A percentile compares a stretch with the other conserved stretches of the same genome.
Evolutionary conservation across 768 basidiomycete genomes (phyloP).

Genomic region (Collybia mongolica): DNA sequence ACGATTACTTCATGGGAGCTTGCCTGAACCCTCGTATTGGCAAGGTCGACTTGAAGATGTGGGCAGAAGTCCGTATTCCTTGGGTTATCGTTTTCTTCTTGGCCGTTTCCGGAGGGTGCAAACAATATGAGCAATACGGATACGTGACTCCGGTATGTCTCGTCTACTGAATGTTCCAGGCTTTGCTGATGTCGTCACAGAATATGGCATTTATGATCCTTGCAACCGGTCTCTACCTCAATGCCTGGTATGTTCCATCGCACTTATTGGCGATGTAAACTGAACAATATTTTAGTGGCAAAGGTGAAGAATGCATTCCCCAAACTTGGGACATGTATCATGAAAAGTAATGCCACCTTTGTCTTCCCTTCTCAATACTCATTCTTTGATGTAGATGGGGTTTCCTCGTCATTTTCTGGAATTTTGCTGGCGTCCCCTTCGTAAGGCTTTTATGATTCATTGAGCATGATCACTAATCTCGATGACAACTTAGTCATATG

Average conservation of each 20-base stretch:
- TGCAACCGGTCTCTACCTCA: slow-evolving; percentile 95
- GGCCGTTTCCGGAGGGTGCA: slow-evolving; percentile 88
- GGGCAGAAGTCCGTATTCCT: slow-evolving; percentile 94
- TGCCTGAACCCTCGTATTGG: slow-evolving; percentile 92
- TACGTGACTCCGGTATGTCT: slow-evolving; percentile 85
- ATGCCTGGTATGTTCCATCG: slow-evolving; percentile 68
- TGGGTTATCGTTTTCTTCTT: slow-evolving; percentile 97
- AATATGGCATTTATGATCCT: slow-evolving; percentile 97
- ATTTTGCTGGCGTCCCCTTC: slow-evolving; percentile 90
- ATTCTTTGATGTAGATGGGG: slow-evolving; percentile 58
- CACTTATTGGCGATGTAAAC: slow-evolving; percentile 1
- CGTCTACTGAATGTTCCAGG: background rate
- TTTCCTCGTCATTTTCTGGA: slow-evolving; percentile 99
- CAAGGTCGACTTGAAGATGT: slow-evolving; percentile 95
- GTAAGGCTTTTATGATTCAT: slow-evolving; percentile 40
- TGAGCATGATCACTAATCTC: background rate
- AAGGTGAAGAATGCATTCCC: slow-evolving; percentile 93
- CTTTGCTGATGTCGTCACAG: slow-evolving; percentile 32
- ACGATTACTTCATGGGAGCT: slow-evolving; percentile 97
- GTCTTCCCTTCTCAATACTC: slow-evolving; percentile 3
- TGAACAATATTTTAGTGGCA: slow-evolving; percentile 49
- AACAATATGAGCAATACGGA: slow-evolving; percentile 91
- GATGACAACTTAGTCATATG: slow-evolving; percentile 69
- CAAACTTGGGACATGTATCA: slow-evolving; percentile 99
- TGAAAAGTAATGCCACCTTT: slow-evolving; percentile 69